Conservation (phyloP, 768 basidiomycete species). For the Gloeophyllum trabeum region DNA sequence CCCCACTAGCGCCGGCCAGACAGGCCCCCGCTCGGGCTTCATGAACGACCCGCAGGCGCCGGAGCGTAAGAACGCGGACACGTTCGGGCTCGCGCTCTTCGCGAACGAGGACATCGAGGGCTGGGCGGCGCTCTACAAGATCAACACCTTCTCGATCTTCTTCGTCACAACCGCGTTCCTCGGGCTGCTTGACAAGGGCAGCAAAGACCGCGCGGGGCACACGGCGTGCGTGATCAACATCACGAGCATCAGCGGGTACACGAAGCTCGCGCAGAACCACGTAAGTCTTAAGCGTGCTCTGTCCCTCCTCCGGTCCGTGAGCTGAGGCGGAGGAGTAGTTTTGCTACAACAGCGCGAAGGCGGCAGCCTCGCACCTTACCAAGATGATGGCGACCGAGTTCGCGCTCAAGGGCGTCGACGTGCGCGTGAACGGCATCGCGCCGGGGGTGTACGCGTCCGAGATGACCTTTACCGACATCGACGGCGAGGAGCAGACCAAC, state of each 20-base stretch:
- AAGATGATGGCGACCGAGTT: slow-evolving; percentile 70
- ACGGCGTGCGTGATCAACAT: slow-evolving; percentile 66
- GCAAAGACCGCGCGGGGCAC: slow-evolving; percentile 42
- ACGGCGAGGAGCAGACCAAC: slow-evolving; percentile 33
- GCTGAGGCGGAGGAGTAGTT: slow-evolving; percentile 36
- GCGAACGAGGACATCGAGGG: slow-evolving; percentile 48
- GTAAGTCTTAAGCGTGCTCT: slow-evolving; percentile 28
- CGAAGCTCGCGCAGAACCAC: slow-evolving; percentile 65
- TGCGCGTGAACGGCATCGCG: slow-evolving; percentile 63
- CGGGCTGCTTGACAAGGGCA: slow-evolving; percentile 63
- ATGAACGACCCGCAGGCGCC: slow-evolving; percentile 43
- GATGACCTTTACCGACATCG: slow-evolving; percentile 51
- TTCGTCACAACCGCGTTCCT: slow-evolving; percentile 71
- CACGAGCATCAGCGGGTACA: slow-evolving; percentile 65
- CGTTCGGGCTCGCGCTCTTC: slow-evolving; percentile 61
- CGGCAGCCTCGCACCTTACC: slow-evolving; percentile 67
- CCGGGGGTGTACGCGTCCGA: slow-evolving; percentile 71
- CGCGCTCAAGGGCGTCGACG: slow-evolving; percentile 51
- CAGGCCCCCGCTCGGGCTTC: slow-evolving; percentile 51
- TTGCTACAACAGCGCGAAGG: slow-evolving; percentile 73
- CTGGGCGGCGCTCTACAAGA: slow-evolving; percentile 50
- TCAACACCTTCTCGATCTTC: slow-evolving; percentile 71
- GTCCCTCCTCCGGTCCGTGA: neutral
- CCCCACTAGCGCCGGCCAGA: slow-evolving; percentile 55
- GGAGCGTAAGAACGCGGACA: slow-evolving; percentile 50